Percentiles rank a stretch among this genome's conserved stretches.
Evolutionary conservation across 2,329 filamentous ascomycete genomes (phyloP).

Genomic region (Aurifilum marmelostoma): DNA sequence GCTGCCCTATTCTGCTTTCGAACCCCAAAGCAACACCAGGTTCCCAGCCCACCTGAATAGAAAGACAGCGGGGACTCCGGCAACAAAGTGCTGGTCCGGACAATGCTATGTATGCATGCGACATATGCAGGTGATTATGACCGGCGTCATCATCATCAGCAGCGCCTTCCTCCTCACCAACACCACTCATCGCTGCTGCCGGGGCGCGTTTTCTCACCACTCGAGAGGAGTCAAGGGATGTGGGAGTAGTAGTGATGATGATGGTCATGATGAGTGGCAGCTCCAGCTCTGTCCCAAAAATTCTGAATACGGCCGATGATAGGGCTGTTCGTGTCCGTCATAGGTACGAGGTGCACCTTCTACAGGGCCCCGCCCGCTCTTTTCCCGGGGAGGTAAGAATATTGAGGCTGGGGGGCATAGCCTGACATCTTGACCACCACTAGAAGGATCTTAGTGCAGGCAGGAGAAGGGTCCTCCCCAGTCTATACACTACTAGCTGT

Average conservation of each 20-base stretch:
- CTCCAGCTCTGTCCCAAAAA: no score
- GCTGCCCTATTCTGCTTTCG: background rate
- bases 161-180: background rate
- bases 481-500: background rate
- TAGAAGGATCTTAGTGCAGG: background rate
- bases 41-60: background rate
- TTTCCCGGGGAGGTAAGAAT: background rate
- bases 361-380: background rate
- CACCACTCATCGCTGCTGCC: background rate
- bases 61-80: background rate
- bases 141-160: background rate
- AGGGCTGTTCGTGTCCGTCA: background rate
- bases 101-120: background rate
- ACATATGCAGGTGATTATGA: background rate
- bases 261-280: no score
- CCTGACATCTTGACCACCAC: background rate
- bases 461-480: background rate
- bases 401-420: conserved; percentile 5
- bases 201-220: background rate
- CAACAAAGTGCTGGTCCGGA: background rate
- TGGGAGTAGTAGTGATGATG: background rate
- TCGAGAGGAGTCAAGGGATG: background rate
- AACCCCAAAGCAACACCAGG: no score
- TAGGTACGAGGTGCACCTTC: background rate
- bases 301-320: no score